phyloP scores from a whole-genome alignment of 768 basidiomycete species.

The Suillus spraguei region DNA sequence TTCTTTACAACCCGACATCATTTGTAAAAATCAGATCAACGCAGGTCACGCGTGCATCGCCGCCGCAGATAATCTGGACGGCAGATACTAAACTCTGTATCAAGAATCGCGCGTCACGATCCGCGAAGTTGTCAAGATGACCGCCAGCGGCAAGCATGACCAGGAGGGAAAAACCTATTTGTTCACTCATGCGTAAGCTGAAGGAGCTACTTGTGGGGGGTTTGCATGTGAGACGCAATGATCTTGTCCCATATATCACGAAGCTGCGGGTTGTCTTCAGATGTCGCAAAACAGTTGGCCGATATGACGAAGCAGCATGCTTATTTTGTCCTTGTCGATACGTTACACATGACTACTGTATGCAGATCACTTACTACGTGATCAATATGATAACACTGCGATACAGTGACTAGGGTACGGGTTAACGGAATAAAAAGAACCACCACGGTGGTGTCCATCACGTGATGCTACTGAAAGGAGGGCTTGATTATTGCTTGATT shows the following conservation, averaged over 20 bases:
- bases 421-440: no score
- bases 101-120: not conserved
- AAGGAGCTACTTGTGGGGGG: not conserved
- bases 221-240: not conserved
- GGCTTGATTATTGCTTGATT: no score
- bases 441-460: not conserved
- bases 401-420: no score
- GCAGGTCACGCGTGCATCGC: conserved; percentile 37
- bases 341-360: not conserved
- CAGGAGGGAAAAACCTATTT: not conserved
- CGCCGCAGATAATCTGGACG: conserved; percentile 3
- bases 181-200: not conserved
- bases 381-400: no score
- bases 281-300: not conserved
- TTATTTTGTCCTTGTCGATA: not conserved
- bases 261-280: not conserved
- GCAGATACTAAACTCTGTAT: conserved; percentile 22
- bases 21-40: conserved; percentile 25
- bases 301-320: not conserved
- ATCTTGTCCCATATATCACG: not conserved
- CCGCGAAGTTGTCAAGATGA: not conserved
- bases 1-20: conserved; percentile 22
- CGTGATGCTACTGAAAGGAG: not conserved
- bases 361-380: not conserved
- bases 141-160: conserved; percentile 13